Evolutionary conservation across 441 rosid species (phyloP), one percentile per base, ranked within the genome.

Genomic region (Lepidium campestre): DNA sequence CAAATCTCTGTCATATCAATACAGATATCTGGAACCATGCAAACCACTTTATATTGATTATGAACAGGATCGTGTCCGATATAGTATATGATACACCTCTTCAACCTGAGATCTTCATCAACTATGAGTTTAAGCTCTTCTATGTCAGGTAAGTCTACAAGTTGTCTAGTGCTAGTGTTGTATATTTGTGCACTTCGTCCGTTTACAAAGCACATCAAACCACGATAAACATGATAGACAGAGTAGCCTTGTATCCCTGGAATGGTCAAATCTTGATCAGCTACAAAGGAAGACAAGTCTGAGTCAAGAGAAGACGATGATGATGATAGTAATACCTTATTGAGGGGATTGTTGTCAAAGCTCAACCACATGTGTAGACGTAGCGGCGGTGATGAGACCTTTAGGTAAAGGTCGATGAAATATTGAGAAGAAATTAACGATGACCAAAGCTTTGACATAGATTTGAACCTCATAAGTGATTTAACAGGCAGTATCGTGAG

Each of bases 81-180:
- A 50, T 1, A 0, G 37, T 15, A 50, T 31, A 15, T 15, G 45
- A 10, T 23, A 11, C 0, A n/a, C n/a, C n/a, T 12, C 31, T 2
- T 57, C 10, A 0, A 3, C 57, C 10, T 27, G 31, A 17, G 9
- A 7, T 57, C 31, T 27, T 27, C 4, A 25, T 12, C 10, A 48
- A 4, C n/a, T n/a, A 20, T 9, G 23, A 48, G 49, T 15, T 29
- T 49, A 3, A 58, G 39, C 39, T 39, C 44, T 19, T 57, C 25
- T 27, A 58, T 57, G 65, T 29, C 23, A 0, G 72, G 72, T 49
- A 68, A 39, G 34, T 58, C 32, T 0, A 68, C 42, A 58, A 58
- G 42, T 5, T 68, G 52, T 10, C 65, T 68, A 48, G 72, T 68
- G 57, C 23, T n/a, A 37, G 41, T 68, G 65, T 68, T 68, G 2